A percentile compares a stretch with the other conserved stretches of the same genome.
Conservation (phyloP, 2,329 filamentous ascomycete species). For the Penicillium freii region DNA sequence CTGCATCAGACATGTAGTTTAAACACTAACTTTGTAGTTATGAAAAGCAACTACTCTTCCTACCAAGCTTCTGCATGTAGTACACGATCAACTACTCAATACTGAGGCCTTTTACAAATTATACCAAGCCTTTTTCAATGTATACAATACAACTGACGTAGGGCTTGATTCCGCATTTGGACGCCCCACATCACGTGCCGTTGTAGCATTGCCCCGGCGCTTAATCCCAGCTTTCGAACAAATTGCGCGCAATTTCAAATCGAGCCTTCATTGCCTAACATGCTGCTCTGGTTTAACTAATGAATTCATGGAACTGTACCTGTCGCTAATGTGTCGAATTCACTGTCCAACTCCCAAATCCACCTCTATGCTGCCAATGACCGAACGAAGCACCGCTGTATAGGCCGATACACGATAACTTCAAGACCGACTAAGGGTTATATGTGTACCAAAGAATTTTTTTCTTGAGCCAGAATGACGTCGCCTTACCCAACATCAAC, state of each 20-base stretch:
- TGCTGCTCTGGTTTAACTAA: neutral
- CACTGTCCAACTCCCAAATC: neutral
- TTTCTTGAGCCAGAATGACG: slow-evolving; percentile 23
- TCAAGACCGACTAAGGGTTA: slow-evolving; percentile 3
- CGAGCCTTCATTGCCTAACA: slow-evolving; percentile 10
- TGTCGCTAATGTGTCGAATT: slow-evolving; percentile 4
- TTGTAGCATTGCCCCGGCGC: slow-evolving; percentile 13
- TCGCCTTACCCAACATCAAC: slow-evolving; percentile 32
- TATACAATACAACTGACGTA: slow-evolving; percentile 12
- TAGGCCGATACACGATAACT: slow-evolving; percentile 7
- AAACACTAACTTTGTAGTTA: neutral
- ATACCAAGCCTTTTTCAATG: neutral
- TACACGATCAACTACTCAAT: neutral
- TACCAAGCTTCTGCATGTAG: too few relatives aligned
- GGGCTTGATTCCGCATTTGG: slow-evolving; percentile 18
- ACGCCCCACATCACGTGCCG: slow-evolving; percentile 23
- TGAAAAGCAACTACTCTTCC: neutral
- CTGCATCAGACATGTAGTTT: neutral
- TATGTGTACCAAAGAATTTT: neutral
- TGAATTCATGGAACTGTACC: neutral
- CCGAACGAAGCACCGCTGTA: slow-evolving; percentile 5
- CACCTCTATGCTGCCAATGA: slow-evolving; percentile 3
- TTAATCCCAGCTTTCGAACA: slow-evolving; percentile 12
- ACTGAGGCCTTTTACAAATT: neutral
- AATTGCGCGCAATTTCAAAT: slow-evolving; percentile 13